Percentiles rank a stretch among this genome's conserved stretches.
Evolutionary conservation across 2,329 filamentous ascomycete species (phyloP).

Genomic region (Paraconiothyrium brasiliense): DNA sequence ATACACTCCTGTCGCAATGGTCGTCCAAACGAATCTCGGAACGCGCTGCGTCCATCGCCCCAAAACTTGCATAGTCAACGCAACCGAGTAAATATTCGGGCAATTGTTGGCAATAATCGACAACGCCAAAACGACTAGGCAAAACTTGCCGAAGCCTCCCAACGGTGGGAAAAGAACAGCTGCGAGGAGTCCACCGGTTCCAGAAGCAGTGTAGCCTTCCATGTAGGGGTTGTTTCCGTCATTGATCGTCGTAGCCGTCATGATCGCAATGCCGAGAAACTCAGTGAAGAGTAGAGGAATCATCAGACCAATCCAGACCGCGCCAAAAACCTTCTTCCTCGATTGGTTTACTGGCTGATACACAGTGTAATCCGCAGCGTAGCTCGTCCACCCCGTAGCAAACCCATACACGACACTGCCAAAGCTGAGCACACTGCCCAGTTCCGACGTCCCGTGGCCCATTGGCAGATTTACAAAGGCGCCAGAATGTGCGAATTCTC

Average conservation of each 20-base stretch:
- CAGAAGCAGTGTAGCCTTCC: conserved; percentile 63
- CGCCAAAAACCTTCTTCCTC: conserved; percentile 70
- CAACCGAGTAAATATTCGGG: conserved; percentile 73
- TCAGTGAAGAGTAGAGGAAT: conserved; percentile 78
- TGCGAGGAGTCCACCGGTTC: conserved; percentile 73
- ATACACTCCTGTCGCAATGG: conserved; percentile 69
- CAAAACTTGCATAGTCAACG: conserved; percentile 73
- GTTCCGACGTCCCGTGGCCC: conserved; percentile 65
- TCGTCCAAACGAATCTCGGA: conserved; percentile 74
- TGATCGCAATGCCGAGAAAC: conserved; percentile 75
- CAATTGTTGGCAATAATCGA: conserved; percentile 76
- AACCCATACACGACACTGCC: conserved; percentile 73
- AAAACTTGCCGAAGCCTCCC: conserved; percentile 77
- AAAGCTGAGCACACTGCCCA: conserved; percentile 71
- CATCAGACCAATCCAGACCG: conserved; percentile 74
- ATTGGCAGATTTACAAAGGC: conserved; percentile 72
- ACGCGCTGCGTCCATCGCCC: conserved; percentile 66
- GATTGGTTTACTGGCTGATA: conserved; percentile 74
- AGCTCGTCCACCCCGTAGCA: conserved; percentile 77
- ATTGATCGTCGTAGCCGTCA: conserved; percentile 69
- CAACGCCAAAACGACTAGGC: conserved; percentile 71
- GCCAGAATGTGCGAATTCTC: conserved; percentile 72
- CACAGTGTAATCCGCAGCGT: conserved; percentile 81
- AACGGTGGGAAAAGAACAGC: conserved; percentile 70
- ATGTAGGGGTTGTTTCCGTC: conserved; percentile 64